A percentile compares a stretch with the other conserved stretches of the same genome.
Conservation (phyloP, 352 stramenopile genomes). For the Phytophthora tubulina region DNA sequence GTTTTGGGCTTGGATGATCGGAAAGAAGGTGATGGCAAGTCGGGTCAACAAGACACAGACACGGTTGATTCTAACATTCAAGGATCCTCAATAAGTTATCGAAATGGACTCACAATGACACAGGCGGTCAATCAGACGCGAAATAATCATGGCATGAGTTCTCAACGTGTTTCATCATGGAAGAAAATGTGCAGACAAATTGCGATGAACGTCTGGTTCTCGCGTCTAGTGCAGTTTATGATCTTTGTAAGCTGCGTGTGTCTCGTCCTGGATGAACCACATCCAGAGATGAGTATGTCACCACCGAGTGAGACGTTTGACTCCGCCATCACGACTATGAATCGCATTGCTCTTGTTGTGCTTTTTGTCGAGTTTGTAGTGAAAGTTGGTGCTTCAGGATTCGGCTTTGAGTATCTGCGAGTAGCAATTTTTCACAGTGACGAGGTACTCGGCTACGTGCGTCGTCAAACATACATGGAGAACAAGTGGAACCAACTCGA, state of each 20-base stretch:
- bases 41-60: not conserved
- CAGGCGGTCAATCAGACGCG: constrained; percentile 13
- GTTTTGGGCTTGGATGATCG: constrained; percentile 74
- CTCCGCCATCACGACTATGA: constrained; percentile 47
- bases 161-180: constrained; percentile 23
- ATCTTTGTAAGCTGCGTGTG: constrained; percentile 78
- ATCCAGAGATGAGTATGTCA: constrained; percentile 63
- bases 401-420: constrained; percentile 72
- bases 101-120: constrained; percentile 9
- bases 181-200: constrained; percentile 46
- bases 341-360: constrained; percentile 57
- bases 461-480: constrained; percentile 79
- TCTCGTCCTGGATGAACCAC: constrained; percentile 77
- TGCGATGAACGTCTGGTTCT: constrained; percentile 52
- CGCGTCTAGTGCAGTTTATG: constrained; percentile 70
- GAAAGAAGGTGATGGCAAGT: constrained; percentile 21
- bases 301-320: constrained; percentile 50
- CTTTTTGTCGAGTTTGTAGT: constrained; percentile 69
- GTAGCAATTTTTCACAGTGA: constrained; percentile 70
- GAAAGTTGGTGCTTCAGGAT: constrained; percentile 64
- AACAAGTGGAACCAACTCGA: constrained; percentile 84
- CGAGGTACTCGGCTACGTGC: constrained; percentile 70
- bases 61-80: not conserved
- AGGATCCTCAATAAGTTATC: not conserved
- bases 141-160: constrained; percentile 13